Conservation (phyloP, 305 asterid species). For the Fraxinus sp. region DNA sequence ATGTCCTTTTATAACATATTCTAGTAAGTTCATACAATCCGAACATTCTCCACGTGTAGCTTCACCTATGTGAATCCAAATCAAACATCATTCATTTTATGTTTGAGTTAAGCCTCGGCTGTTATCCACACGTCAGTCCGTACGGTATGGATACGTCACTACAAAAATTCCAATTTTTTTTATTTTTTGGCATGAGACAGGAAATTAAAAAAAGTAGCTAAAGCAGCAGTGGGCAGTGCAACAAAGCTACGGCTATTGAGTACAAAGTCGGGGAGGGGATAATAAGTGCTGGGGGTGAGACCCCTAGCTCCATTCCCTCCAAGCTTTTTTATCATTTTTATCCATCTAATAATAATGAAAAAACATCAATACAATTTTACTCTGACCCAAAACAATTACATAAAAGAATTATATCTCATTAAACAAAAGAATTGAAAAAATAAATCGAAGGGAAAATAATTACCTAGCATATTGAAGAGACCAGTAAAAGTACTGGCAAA, state of each 20-base stretch:
- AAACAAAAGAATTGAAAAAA: not conserved
- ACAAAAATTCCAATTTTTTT: not conserved
- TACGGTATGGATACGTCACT: not conserved
- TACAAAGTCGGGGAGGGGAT: not conserved
- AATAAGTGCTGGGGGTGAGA: not conserved
- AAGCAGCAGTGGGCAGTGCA: not conserved
- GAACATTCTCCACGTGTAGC: not conserved
- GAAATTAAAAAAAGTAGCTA: not conserved
- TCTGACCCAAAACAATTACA: conserved; percentile 6
- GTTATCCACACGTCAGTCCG: not conserved
- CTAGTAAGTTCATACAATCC: not conserved
- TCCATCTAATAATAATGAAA: not conserved
- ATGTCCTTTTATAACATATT: not conserved
- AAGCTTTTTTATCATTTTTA: not conserved
- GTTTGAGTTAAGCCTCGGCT: not conserved
- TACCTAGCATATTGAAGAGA: conserved; percentile 97
- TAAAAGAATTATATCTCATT: not conserved
- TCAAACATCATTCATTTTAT: not conserved
- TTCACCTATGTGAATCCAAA: not conserved
- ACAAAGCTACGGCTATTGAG: not conserved
- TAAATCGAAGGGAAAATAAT: not conserved
- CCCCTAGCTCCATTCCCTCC: not conserved
- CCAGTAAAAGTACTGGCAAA: conserved; percentile 97
- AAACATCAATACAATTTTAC: not conserved
- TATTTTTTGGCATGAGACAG: not conserved